These are phyloP conservation scores for Eutrema heterophyllum DNA, from an alignment of 345 rosid genomes.

Conservation along the genomic window DNA sequence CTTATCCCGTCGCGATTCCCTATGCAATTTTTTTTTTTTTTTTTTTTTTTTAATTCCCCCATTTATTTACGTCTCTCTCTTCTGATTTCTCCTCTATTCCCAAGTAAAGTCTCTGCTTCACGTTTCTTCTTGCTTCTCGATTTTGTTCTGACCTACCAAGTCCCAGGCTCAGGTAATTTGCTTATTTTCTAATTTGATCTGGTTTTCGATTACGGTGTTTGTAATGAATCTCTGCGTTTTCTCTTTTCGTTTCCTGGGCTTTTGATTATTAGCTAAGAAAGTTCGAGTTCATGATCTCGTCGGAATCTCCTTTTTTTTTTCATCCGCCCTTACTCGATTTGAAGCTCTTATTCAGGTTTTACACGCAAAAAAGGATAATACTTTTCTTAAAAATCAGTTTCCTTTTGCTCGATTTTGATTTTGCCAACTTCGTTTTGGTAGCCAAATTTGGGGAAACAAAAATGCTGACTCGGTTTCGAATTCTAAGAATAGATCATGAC, in stretches of 20 bases:
- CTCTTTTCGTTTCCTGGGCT: not conserved
- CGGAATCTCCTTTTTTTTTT: not conserved
- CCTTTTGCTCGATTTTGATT: not conserved
- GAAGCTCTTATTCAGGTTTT: not conserved
- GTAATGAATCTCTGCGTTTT: not conserved
- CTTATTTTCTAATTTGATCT: not conserved
- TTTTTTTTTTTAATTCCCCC: not conserved
- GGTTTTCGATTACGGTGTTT: not conserved
- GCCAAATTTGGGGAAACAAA: not conserved
- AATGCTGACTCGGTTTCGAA: constrained; percentile 7
- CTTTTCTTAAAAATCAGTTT: not conserved
- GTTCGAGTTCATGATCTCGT: not conserved
- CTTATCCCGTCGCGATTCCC: constrained; percentile 35
- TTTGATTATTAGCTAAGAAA: not conserved
- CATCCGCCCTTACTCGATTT: not conserved
- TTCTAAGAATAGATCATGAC: constrained; percentile 15
- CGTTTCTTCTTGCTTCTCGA: constrained; percentile 21
- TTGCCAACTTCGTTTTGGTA: not conserved
- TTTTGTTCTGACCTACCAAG: not conserved
- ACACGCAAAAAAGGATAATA: not conserved
- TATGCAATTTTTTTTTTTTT: not conserved
- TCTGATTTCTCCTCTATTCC: constrained; percentile 3
- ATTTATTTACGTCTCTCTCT: not conserved
- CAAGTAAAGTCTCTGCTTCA: constrained; percentile 29
- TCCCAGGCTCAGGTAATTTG: not conserved